These are phyloP conservation scores for Nothophytophthora sp. DNA, from an alignment of 352 stramenopile genomes.

Conservation along the genomic window DNA sequence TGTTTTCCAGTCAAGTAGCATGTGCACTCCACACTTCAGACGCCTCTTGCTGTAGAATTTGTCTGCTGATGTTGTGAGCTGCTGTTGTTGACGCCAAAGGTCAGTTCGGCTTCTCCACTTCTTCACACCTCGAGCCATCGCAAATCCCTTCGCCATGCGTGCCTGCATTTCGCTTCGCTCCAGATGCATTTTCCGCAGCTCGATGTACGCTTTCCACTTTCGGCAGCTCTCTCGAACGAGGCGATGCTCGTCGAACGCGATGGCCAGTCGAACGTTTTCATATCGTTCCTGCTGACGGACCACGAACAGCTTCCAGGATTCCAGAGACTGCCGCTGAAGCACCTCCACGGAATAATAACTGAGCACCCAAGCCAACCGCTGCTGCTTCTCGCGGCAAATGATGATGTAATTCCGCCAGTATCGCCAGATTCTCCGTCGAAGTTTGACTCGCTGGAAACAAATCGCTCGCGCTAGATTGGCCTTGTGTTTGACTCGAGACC, in stretches of 20 bases:
- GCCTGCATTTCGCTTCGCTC: background rate
- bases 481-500: constrained; percentile 5
- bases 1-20: constrained; percentile 9
- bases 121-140: constrained; percentile 12
- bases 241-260: constrained; percentile 9
- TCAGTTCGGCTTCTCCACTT: constrained; percentile 18
- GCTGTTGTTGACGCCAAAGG: constrained; percentile 1
- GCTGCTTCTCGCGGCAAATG: constrained; percentile 20
- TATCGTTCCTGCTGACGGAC: background rate
- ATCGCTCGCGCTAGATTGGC: background rate
- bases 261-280: constrained; percentile 8
- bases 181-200: background rate
- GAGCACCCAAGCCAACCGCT: constrained; percentile 23
- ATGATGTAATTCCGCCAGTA: constrained; percentile 21
- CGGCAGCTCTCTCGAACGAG: constrained; percentile 3
- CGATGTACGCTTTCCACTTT: constrained; percentile 15
- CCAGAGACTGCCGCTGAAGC: constrained; percentile 21
- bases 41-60: constrained; percentile 8
- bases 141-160: background rate
- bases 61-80: background rate
- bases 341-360: constrained; percentile 31
- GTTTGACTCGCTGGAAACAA: constrained; percentile 1
- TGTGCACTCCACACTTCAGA: constrained; percentile 3
- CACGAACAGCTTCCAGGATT: constrained; percentile 19
- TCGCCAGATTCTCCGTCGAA: constrained; percentile 13